Evolutionary conservation across 768 basidiomycete species (phyloP), one percentile per base, ranked within the genome.

Genomic region (Russula sp.): DNA sequence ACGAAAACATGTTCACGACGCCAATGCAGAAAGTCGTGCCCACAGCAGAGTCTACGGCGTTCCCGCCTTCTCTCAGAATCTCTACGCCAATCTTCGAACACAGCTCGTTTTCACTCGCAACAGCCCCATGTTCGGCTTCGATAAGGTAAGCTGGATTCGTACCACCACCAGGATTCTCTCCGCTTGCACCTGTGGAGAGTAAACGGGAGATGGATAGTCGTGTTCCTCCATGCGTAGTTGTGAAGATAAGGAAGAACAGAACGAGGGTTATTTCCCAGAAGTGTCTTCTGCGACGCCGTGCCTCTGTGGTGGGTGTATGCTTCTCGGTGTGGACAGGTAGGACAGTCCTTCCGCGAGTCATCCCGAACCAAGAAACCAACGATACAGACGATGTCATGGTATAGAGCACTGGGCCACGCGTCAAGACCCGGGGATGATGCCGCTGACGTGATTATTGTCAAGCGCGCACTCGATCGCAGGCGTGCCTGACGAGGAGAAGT

Each of bases 1-100:
- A 94, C 81, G 91, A 91, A 72, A 94, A 97, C 86, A 92, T 92
- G 73, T 94, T 94, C 55, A 93, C 84, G 3, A 91, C 87, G 6
- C 90, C 89, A 39, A 77, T 77, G 71, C 96, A 98, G 31, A 98
- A 77, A 0, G 87, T 84, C 0, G 89, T 81, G 22, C 85, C 83
- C 58, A 98, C 84, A 0, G 85, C 88, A 0, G 96, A 87, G 67
- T 98, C 96, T 16, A 96, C 84, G 0, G 95, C 94, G 69, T 90
- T 95, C 18, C 96, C 96, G 32, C 94, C 94, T 8, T 84, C 82
- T 75, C 84, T 86, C 62, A 96, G 69, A 9, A 86, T 77, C 5
- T 84, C 76, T 1, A 97, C 84, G 3, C 95, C 96, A 53, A 97
- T 85, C 48, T 89, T 75, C 9, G 93, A 95, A 73, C 96, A 98